Base-by-base conservation (phyloP, 306 rosid genomes). In the Ochetophila trinervis region DNA sequence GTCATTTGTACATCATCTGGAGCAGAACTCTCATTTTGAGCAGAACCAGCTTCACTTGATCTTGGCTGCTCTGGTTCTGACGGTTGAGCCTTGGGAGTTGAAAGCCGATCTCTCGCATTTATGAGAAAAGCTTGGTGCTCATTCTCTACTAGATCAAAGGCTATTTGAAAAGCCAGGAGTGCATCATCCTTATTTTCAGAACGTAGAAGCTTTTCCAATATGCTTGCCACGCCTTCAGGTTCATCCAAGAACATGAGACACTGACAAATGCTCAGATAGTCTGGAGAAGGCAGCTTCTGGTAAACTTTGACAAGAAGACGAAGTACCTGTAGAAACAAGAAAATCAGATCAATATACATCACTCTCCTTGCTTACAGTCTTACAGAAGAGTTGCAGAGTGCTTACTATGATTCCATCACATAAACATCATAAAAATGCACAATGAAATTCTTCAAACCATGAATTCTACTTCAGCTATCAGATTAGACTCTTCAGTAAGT, bases 221-320 rank as follows among this genome's bases (percentile, higher is more conserved):
- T 87, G 83, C 74, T 86, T 36, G 98, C 91, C 74, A 89, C 97
- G 57, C 87, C 94, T 76, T 87, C 94, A 21, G 97, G 86, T 76
- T 87, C 98, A 78, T 86, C 88, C 94, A 93, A 83, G 78, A 89
- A 89, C 98, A 93, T 93, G 45, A 86, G 97, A 84, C 96, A 93
- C 65, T 93, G 98, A 36, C 98, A 93, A 69, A 93, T 84, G 74
- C 97, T 93, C 80, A 93, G 87, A 83, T 89, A 87, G 80, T 93
- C 98, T 14, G 97, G 98, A 60, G 97, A 87, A 63, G 94, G 88
- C 45, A 93, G 88, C 89, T 86, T 89, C 76, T 89, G 95, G 67
- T 85, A 89, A 65, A 93, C 97, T 79, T 86, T 86, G 72, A 93
- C 98, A 53, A 89, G 97, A 58, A 93, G 96, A 49, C 90, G 90